These are phyloP conservation scores for Pharnaceum exiguum DNA, from an alignment of 148 eudicot genomes.

Conservation along the genomic window DNA sequence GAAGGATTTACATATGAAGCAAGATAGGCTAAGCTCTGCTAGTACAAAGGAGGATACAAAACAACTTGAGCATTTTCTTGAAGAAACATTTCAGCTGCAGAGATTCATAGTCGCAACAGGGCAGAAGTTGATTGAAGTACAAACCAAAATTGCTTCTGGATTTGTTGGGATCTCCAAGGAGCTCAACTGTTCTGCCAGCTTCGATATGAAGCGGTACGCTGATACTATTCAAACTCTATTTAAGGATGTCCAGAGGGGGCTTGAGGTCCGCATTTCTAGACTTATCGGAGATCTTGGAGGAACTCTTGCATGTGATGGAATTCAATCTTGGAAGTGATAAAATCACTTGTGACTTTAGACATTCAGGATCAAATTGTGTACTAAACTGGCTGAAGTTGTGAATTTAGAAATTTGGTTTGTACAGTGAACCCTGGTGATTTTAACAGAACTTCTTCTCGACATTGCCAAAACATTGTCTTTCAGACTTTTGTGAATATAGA, in stretches of 20 bases:
- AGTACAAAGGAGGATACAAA: conserved; percentile 61
- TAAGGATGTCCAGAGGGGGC: conserved; percentile 76
- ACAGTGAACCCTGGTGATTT: not conserved
- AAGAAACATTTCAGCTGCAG: conserved; percentile 91
- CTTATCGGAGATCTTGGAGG: conserved; percentile 90
- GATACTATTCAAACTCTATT: conserved; percentile 64
- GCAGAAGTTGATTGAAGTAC: conserved; percentile 78
- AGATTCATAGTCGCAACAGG: conserved; percentile 90
- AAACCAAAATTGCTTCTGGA: conserved; percentile 58
- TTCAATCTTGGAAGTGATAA: conserved; percentile 44
- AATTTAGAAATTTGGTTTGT: not conserved
- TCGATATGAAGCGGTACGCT: conserved; percentile 72
- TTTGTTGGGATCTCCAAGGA: conserved; percentile 36
- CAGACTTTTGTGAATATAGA: too few relatives aligned
- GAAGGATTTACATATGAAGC: conserved; percentile 29
- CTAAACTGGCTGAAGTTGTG: not conserved
- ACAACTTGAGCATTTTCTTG: conserved; percentile 63
- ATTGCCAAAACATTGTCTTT: conserved; percentile 7
- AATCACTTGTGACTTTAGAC: not conserved
- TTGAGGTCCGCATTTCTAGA: conserved; percentile 74
- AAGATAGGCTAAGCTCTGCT: conserved; percentile 24
- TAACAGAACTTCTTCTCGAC: not conserved
- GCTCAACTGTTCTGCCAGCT: conserved; percentile 38
- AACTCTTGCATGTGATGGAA: conserved; percentile 82
- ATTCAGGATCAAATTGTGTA: not conserved